Percentiles rank a stretch among this genome's conserved stretches.
These are phyloP conservation scores for Saccharomyces hybrid DNA, from an alignment of 1,139 yeast species.

Conservation along the genomic window DNA sequence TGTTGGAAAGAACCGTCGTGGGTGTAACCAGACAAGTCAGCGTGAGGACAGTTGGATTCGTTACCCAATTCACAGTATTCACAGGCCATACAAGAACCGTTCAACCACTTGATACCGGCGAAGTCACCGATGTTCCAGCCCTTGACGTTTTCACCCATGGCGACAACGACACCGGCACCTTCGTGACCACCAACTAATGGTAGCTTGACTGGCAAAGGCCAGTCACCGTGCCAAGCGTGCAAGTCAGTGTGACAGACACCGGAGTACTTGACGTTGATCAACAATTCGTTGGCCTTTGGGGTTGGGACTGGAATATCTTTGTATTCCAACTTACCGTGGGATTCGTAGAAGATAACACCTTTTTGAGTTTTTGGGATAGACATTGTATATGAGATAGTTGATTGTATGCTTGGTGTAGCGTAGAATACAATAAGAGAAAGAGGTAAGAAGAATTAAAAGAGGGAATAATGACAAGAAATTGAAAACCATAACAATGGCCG, in stretches of 20 bases:
- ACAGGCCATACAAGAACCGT: constrained; percentile 55
- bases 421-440: neutral
- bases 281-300: constrained; percentile 51
- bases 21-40: constrained; percentile 59
- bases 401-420: neutral
- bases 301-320: constrained; percentile 51
- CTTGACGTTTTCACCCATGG: constrained; percentile 47
- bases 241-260: constrained; percentile 64
- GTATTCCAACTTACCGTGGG: constrained; percentile 43
- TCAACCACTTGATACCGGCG: constrained; percentile 62
- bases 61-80: constrained; percentile 48
- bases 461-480: neutral
- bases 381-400: constrained; percentile 3
- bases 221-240: constrained; percentile 63
- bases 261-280: constrained; percentile 53
- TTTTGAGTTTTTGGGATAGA: constrained; percentile 39
- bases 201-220: constrained; percentile 52
- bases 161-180: constrained; percentile 63
- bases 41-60: constrained; percentile 53
- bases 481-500: neutral
- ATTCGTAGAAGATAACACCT: constrained; percentile 42
- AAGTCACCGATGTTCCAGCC: constrained; percentile 56
- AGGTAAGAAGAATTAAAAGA: neutral
- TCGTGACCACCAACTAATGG: constrained; percentile 65
- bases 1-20: constrained; percentile 65